These are phyloP conservation scores for Zychaea mexicana DNA, from an alignment of 371 early-diverging fungal species.

Conservation along the genomic window DNA sequence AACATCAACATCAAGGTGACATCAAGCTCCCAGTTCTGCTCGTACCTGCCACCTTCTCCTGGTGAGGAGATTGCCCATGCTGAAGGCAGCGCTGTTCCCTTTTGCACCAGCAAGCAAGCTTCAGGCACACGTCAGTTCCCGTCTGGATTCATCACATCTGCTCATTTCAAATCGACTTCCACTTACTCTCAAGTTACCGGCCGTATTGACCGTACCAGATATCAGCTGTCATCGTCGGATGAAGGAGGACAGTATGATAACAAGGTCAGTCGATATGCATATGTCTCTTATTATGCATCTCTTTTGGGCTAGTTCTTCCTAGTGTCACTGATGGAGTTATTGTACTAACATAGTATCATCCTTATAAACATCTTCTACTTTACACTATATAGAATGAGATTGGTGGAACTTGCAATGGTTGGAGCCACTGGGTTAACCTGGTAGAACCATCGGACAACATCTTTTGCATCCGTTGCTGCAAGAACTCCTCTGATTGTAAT, in stretches of 20 bases:
- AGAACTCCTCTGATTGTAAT: constrained; percentile 31
- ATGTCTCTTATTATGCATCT: too few species aligned
- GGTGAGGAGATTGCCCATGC: constrained; percentile 40
- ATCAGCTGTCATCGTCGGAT: constrained; percentile 37
- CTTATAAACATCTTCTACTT: background rate
- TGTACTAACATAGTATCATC: too few species aligned
- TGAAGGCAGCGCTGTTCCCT: constrained; percentile 37
- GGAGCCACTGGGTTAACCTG: constrained; percentile 38
- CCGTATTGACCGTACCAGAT: constrained; percentile 43
- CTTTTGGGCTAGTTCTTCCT: too few species aligned
- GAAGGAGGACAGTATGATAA: constrained; percentile 56
- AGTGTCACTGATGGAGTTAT: too few species aligned
- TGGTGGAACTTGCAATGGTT: constrained; percentile 29
- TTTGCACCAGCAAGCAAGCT: constrained; percentile 28
- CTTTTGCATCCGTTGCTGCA: constrained; percentile 51
- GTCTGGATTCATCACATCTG: constrained; percentile 45
- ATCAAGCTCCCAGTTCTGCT: constrained; percentile 32
- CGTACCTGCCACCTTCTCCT: constrained; percentile 40
- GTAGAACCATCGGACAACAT: constrained; percentile 35
- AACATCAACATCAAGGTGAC: constrained; percentile 20
- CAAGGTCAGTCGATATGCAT: background rate
- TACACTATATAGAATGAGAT: constrained; percentile 15
- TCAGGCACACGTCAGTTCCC: constrained; percentile 35
- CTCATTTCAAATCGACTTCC: constrained; percentile 34
- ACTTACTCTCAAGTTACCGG: constrained; percentile 54